These are phyloP conservation scores for Fragilaria crotonensis DNA, from an alignment of 108 stramenopile genomes.

Conservation along the genomic window DNA sequence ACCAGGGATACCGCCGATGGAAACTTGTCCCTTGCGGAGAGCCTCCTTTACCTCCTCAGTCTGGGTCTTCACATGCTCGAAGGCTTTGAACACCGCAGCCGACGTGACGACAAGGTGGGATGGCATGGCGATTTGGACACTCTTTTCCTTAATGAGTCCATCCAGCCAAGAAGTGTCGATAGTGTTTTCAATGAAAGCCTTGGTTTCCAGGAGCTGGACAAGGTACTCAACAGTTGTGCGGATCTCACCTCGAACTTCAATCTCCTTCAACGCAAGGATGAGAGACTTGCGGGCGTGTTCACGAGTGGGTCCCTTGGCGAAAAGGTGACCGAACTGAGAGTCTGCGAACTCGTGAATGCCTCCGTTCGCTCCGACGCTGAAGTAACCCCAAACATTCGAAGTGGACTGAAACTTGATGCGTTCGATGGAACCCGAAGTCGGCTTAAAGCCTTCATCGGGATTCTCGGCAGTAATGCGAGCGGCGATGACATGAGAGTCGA, in stretches of 20 bases:
- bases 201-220: conserved; percentile 91
- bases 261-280: conserved; percentile 94
- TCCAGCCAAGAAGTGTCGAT: conserved; percentile 97
- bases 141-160: conserved; percentile 90
- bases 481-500: conserved; percentile 92
- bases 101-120: conserved; percentile 77
- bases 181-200: conserved; percentile 93
- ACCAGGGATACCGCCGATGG: conserved; percentile 63
- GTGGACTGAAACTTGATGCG: conserved; percentile 99
- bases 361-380: conserved; percentile 94
- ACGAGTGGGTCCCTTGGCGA: conserved; percentile 92
- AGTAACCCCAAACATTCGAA: conserved; percentile 96
- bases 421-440: conserved; percentile 93
- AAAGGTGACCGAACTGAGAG: conserved; percentile 98
- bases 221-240: conserved; percentile 98
- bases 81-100: conserved; percentile 89
- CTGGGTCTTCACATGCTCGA: conserved; percentile 70
- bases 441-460: conserved; percentile 99
- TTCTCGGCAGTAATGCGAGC: conserved; percentile 99
- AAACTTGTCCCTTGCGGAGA: conserved; percentile 89
- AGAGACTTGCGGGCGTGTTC: conserved; percentile 93
- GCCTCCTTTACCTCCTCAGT: conserved; percentile 65
- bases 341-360: conserved; percentile 98
- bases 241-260: conserved; percentile 97
- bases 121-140: conserved; percentile 60